Evolutionary conservation across 1,284 basidiomycete genomes (phyloP), one percentile per base, ranked within the genome.

Genomic region (Porodaedalea pini): DNA sequence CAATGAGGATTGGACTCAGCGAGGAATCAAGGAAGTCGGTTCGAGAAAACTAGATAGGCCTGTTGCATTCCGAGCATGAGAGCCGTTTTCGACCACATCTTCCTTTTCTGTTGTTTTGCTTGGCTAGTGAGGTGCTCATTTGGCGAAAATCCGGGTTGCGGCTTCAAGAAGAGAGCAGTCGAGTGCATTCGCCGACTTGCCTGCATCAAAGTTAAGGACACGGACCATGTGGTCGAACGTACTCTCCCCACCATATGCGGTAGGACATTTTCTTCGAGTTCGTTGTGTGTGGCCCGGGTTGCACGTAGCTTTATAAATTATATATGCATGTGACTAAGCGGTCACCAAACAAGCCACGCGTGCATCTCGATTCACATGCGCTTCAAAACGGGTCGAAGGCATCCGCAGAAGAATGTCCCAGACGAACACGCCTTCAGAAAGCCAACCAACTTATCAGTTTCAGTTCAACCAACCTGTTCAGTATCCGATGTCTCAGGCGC

Each of bases 61-160:
- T 71, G 43, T 78, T 72, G 64, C 79, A 80, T 65, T 80, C 79
- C 45, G 79, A 77, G 60, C 79, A 81, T 10, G 78, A 78, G 23
- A 78, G 64, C 0, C 63, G 6, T n/a, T 43, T 43, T 6, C 40
- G 40, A 3, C 37, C 17, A 36, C 55, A 37, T 47, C 19, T 31
- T 39, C 48, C 19, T 25, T 34, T 29, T 56, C 32, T 23, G n/a
- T 15, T 23, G 10, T 27, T 15, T 56, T 23, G 25, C 19, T 15
- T 23, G n/a, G n/a, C n/a, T n/a, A n/a, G n/a, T n/a, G n/a, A n/a
- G n/a, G n/a, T n/a, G n/a, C n/a, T n/a, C n/a, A n/a, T n/a, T n/a
- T n/a, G n/a, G n/a, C n/a, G n/a, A n/a, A n/a, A n/a, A n/a, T n/a
- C n/a, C n/a, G n/a, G n/a, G n/a, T n/a, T n/a, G n/a, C n/a, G n/a